phyloP scores from a whole-genome alignment of 495 filamentous ascomycete genomes.

The Opeltia flavorubescens region DNA sequence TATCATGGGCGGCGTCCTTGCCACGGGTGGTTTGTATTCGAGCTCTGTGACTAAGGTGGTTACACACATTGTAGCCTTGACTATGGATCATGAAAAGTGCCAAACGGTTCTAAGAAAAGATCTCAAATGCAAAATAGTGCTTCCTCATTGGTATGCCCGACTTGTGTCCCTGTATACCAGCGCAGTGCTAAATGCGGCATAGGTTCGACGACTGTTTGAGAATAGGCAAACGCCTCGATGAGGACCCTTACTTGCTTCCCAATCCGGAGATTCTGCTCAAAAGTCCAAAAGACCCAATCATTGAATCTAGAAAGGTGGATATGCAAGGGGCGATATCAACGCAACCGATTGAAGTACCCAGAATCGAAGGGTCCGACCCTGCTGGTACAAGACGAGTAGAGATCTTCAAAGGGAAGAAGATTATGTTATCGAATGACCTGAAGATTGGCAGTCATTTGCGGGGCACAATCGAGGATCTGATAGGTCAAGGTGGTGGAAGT shows the following conservation, averaged over 20 bases:
- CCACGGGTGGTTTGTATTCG: slow-evolving; percentile 74
- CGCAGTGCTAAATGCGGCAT: slow-evolving; percentile 13
- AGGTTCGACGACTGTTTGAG: slow-evolving; percentile 96
- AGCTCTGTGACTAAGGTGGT: slow-evolving; percentile 51
- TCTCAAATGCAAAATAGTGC: slow-evolving; percentile 63
- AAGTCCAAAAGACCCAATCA: slow-evolving; percentile 37
- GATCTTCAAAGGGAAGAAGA: slow-evolving; percentile 40
- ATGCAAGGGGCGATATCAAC: slow-evolving; percentile 64
- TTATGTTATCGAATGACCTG: slow-evolving; percentile 55
- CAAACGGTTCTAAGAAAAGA: slow-evolving; percentile 44
- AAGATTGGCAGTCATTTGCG: slow-evolving; percentile 48
- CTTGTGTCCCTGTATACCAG: not conserved
- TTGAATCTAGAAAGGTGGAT: slow-evolving; percentile 38
- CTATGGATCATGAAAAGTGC: slow-evolving; percentile 60
- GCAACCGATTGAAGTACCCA: slow-evolving; percentile 40
- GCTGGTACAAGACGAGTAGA: slow-evolving; percentile 22
- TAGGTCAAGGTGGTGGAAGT: slow-evolving; percentile 52
- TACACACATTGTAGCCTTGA: slow-evolving; percentile 82
- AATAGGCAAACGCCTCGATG: slow-evolving; percentile 75
- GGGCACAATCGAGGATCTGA: slow-evolving; percentile 52
- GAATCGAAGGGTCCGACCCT: slow-evolving; percentile 23
- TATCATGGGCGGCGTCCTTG: slow-evolving; percentile 77
- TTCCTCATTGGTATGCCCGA: slow-evolving; percentile 71
- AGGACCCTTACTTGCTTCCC: slow-evolving; percentile 74
- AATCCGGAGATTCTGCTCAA: slow-evolving; percentile 62